These are phyloP conservation scores for Eucalyptus melliodora DNA, from an alignment of 345 rosid species.

Conservation along the genomic window DNA sequence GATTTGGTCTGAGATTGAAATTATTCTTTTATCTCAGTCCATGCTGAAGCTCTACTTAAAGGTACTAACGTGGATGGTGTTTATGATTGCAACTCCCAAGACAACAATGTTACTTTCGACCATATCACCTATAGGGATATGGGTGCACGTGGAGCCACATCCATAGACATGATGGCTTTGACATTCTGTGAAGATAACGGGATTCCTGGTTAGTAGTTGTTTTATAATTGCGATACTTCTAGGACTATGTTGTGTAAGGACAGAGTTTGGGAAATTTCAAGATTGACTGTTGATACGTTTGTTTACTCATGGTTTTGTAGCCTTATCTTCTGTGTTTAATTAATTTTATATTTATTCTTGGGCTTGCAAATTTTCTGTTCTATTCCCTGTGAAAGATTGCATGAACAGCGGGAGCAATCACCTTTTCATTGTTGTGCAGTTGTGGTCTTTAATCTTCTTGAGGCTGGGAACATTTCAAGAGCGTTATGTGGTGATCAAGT, in stretches of 20 bases:
- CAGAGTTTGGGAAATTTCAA: not conserved
- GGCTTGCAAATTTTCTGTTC: not conserved
- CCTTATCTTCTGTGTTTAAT: not conserved
- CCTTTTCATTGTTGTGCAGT: slow-evolving; percentile 21
- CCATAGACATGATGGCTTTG: slow-evolving; percentile 77
- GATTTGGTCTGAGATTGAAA: not conserved
- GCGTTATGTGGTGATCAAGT: slow-evolving; percentile 86
- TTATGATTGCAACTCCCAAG: slow-evolving; percentile 59
- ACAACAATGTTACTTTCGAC: slow-evolving; percentile 46
- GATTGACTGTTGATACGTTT: not conserved
- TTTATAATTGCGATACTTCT: not conserved
- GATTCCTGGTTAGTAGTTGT: slow-evolving; percentile 57
- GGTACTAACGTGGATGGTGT: slow-evolving; percentile 76
- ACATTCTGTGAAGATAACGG: slow-evolving; percentile 78
- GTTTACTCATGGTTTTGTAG: not conserved
- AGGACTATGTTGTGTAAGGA: not conserved
- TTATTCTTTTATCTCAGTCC: slow-evolving; percentile 25
- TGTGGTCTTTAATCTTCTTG: slow-evolving; percentile 72
- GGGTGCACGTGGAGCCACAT: slow-evolving; percentile 50
- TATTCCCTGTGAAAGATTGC: not conserved
- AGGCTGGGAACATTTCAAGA: slow-evolving; percentile 76
- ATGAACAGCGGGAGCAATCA: not conserved
- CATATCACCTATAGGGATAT: slow-evolving; percentile 61
- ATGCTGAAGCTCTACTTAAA: slow-evolving; percentile 78
- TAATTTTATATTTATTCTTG: not conserved